Evolutionary conservation across 345 rosid genomes (phyloP).

Genomic region (Odontarrhena argentea): DNA sequence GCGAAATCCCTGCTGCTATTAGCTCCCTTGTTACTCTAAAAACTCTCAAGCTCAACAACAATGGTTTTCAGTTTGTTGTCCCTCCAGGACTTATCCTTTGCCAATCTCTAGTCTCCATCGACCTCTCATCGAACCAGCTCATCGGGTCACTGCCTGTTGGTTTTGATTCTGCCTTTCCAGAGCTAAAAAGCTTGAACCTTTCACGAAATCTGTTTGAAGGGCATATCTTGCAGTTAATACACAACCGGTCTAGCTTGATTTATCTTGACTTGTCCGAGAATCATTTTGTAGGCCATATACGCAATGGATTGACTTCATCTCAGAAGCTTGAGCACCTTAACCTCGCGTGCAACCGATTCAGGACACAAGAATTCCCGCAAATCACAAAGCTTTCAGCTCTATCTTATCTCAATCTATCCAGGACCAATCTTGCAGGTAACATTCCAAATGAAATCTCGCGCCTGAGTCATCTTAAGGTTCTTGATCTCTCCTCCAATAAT

Average conservation of each 20-base stretch:
- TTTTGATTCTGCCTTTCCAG: conserved; percentile 69
- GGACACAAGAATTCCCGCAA: conserved; percentile 55
- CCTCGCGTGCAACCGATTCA: conserved; percentile 78
- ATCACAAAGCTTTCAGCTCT: conserved; percentile 51
- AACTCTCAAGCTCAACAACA: conserved; percentile 60
- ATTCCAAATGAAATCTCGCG: conserved; percentile 57
- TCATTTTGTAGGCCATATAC: conserved; percentile 70
- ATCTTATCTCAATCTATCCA: conserved; percentile 74
- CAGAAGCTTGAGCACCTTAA: conserved; percentile 65
- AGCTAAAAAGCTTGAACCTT: conserved; percentile 66
- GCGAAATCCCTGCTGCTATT: conserved; percentile 72
- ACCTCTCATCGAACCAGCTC: conserved; percentile 74
- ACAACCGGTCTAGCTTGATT: conserved; percentile 58
- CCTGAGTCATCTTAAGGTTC: conserved; percentile 52
- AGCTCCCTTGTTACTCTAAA: conserved; percentile 55
- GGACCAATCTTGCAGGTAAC: conserved; percentile 54
- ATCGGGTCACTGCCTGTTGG: conserved; percentile 64
- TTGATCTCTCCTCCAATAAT: conserved; percentile 81
- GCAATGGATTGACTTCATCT: conserved; percentile 52
- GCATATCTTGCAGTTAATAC: conserved; percentile 74
- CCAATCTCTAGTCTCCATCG: conserved; percentile 56
- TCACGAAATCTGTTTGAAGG: conserved; percentile 74
- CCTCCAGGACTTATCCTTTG: conserved; percentile 64
- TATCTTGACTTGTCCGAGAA: conserved; percentile 84
- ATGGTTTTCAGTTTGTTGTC: conserved; percentile 58